Percentiles rank a stretch among this genome's conserved stretches.
Conservation (phyloP, 2,329 filamentous ascomycete genomes). For the Fusarium secorum region DNA sequence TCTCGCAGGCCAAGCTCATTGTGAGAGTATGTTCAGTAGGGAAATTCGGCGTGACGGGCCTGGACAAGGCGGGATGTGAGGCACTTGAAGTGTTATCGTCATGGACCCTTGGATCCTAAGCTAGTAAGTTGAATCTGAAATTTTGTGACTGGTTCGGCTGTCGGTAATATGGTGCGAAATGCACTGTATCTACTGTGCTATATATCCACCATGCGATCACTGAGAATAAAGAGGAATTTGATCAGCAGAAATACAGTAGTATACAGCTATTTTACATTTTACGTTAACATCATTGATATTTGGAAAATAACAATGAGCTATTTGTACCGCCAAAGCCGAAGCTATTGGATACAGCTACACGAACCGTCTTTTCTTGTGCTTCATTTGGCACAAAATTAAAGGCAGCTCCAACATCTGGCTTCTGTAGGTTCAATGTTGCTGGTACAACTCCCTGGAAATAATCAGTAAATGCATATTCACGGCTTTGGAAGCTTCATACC, state of each 20-base stretch:
- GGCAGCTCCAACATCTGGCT: slow-evolving; percentile 70
- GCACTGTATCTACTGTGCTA: slow-evolving; percentile 23
- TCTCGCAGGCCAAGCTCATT: slow-evolving; percentile 55
- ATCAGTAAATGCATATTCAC: slow-evolving; percentile 7
- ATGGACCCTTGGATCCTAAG: slow-evolving; percentile 27
- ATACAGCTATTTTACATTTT: neutral
- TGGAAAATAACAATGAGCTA: slow-evolving; percentile 81
- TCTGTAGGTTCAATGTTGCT: slow-evolving; percentile 83
- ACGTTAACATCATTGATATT: slow-evolving; percentile 10
- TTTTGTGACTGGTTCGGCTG: slow-evolving; percentile 31
- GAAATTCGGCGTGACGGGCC: neutral
- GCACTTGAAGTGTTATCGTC: slow-evolving; percentile 41
- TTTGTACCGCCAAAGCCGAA: slow-evolving; percentile 99
- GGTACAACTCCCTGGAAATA: slow-evolving; percentile 76
- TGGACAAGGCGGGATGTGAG: slow-evolving; percentile 9
- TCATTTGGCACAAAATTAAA: slow-evolving; percentile 85
- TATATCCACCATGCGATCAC: neutral
- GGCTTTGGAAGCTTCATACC: slow-evolving; percentile 60
- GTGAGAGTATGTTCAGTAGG: neutral
- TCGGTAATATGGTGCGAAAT: neutral
- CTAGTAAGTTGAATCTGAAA: neutral
- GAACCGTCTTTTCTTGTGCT: slow-evolving; percentile 74
- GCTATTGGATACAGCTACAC: slow-evolving; percentile 87
- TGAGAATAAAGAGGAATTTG: neutral
- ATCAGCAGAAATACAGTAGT: neutral